Conservation (phyloP, 2,329 filamentous ascomycete genomes). For the Pleomassaria siparia region DNA sequence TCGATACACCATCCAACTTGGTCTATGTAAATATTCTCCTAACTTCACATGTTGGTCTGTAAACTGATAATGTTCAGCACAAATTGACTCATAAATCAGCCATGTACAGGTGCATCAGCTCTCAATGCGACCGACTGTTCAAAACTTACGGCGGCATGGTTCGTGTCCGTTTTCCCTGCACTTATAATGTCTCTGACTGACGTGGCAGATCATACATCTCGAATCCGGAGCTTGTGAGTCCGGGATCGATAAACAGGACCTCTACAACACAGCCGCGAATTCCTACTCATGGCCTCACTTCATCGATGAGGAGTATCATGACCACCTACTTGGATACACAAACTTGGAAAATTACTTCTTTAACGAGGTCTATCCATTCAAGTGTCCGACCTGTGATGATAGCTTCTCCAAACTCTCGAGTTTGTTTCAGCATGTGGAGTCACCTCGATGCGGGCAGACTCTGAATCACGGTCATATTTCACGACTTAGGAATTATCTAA, state of each 20-base stretch:
- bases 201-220: background rate
- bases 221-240: background rate
- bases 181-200: background rate
- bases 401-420: constrained; percentile 6
- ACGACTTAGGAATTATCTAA: background rate
- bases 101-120: constrained; percentile 11
- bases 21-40: background rate
- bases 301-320: background rate
- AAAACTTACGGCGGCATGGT: constrained; percentile 19
- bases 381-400: constrained; percentile 2
- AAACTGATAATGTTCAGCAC: background rate
- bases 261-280: background rate
- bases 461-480: background rate
- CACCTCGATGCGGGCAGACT: constrained; percentile 1
- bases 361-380: background rate
- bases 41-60: background rate
- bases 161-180: background rate
- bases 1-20: background rate
- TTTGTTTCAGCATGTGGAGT: constrained; percentile 9
- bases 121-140: constrained; percentile 15
- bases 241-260: background rate
- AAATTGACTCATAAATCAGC: constrained; percentile 1
- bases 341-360: background rate
- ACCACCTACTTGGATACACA: background rate
- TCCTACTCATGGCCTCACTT: background rate